Evolutionary conservation across 2,329 filamentous ascomycete genomes (phyloP).

Genomic region (Aspergillus floridensis): DNA sequence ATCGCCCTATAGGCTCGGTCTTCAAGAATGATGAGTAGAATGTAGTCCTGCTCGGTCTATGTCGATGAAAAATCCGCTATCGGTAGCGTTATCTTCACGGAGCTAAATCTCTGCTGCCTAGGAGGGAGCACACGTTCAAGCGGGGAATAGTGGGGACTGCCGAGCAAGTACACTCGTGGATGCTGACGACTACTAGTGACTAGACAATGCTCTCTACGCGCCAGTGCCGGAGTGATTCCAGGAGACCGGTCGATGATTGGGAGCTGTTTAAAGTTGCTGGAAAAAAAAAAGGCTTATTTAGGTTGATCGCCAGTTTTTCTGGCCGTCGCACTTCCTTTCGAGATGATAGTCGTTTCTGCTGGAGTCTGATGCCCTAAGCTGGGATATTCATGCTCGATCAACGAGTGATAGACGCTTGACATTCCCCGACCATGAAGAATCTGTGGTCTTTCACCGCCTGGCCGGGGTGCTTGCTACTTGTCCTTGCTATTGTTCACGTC

Average conservation of each 20-base stretch:
- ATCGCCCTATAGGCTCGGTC: no score
- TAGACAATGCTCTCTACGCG: not conserved
- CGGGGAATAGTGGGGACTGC: not conserved
- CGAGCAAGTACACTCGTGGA: not conserved
- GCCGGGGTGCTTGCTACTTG: not conserved
- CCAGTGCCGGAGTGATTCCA: not conserved
- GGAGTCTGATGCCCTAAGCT: no score
- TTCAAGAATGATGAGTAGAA: no score
- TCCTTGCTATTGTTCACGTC: not conserved
- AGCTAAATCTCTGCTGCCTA: not conserved
- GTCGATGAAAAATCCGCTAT: no score
- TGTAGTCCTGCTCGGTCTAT: no score
- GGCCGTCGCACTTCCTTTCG: no score
- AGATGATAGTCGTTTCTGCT: no score
- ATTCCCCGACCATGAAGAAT: not conserved
- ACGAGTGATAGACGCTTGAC: not conserved
- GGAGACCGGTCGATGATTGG: not conserved
- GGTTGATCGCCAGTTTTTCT: no score
- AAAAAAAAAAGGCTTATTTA: not conserved
- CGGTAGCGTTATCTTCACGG: no score
- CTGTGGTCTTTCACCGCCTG: not conserved
- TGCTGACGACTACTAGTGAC: not conserved
- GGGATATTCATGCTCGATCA: not conserved
- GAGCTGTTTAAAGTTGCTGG: not conserved
- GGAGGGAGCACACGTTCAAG: not conserved